Evolutionary conservation across 768 basidiomycete species (phyloP).

Genomic region (Mycena polygramma): DNA sequence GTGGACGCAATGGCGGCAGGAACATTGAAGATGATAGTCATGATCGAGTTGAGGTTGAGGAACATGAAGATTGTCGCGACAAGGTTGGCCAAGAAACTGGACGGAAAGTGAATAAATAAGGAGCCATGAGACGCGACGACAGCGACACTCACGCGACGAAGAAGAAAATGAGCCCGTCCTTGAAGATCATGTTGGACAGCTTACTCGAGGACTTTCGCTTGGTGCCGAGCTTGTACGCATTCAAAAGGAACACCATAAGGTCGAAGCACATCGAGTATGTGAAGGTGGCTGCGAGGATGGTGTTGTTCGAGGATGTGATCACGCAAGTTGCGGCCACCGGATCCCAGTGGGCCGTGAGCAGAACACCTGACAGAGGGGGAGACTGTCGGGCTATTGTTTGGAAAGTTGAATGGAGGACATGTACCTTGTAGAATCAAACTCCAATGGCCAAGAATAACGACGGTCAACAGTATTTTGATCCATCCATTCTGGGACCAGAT

Average conservation of each 20-base stretch:
- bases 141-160: slow-evolving; percentile 70
- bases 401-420: slow-evolving; percentile 35
- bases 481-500: slow-evolving; percentile 50
- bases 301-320: slow-evolving; percentile 72
- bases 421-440: slow-evolving; percentile 47
- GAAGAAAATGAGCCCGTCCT: slow-evolving; percentile 83
- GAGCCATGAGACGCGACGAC: background rate
- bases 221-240: slow-evolving; percentile 67
- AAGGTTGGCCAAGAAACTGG: slow-evolving; percentile 59
- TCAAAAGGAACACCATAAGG: slow-evolving; percentile 69
- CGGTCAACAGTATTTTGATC: slow-evolving; percentile 49
- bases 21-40: slow-evolving; percentile 76
- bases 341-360: slow-evolving; percentile 69
- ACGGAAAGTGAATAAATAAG: background rate
- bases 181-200: slow-evolving; percentile 74
- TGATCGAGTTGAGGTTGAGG: slow-evolving; percentile 72
- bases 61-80: slow-evolving; percentile 73
- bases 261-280: slow-evolving; percentile 86
- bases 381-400: background rate
- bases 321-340: slow-evolving; percentile 58
- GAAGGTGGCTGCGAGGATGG: slow-evolving; percentile 75
- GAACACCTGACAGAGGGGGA: slow-evolving; percentile 57
- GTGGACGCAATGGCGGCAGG: slow-evolving; percentile 70
- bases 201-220: slow-evolving; percentile 52
- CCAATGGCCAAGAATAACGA: slow-evolving; percentile 62